A percentile compares a stretch with the other conserved stretches of the same genome.
Conservation (phyloP, 371 early-diverging fungal species). For the Rhizopus arrhizus region DNA sequence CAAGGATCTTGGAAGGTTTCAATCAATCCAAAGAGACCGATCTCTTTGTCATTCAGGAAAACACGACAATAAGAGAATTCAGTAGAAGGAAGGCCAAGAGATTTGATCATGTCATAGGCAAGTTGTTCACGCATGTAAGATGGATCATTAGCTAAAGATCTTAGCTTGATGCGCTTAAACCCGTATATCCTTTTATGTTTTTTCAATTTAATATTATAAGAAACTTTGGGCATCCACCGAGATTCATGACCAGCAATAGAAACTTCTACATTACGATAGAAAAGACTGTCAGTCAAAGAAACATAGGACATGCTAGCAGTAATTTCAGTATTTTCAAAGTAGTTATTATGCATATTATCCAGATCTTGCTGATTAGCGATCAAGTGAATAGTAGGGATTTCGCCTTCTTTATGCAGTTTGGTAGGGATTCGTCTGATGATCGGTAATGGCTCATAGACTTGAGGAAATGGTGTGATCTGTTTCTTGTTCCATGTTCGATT, state of each 20-base stretch:
- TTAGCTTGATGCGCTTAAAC: constrained; percentile 35
- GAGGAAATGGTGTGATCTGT: constrained; percentile 10
- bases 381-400: constrained; percentile 30
- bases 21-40: constrained; percentile 43
- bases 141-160: constrained; percentile 37
- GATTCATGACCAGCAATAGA: constrained; percentile 37
- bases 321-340: constrained; percentile 5
- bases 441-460: constrained; percentile 12
- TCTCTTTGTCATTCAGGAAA: constrained; percentile 35
- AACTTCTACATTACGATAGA: constrained; percentile 13
- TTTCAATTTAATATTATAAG: constrained; percentile 30
- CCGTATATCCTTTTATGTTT: constrained; percentile 26
- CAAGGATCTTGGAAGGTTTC: constrained; percentile 43
- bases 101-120: constrained; percentile 28
- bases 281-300: constrained; percentile 7
- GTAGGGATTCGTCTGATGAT: constrained; percentile 21
- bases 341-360: constrained; percentile 17
- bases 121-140: constrained; percentile 43
- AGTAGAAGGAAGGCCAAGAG: constrained; percentile 30
- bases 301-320: constrained; percentile 23
- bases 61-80: constrained; percentile 34
- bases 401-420: constrained; percentile 21
- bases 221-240: constrained; percentile 27
- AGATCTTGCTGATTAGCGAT: constrained; percentile 13
- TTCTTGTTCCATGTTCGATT: constrained; percentile 30